Base-by-base conservation (phyloP, 1,284 basidiomycete genomes). In the Sutorius eximius region DNA sequence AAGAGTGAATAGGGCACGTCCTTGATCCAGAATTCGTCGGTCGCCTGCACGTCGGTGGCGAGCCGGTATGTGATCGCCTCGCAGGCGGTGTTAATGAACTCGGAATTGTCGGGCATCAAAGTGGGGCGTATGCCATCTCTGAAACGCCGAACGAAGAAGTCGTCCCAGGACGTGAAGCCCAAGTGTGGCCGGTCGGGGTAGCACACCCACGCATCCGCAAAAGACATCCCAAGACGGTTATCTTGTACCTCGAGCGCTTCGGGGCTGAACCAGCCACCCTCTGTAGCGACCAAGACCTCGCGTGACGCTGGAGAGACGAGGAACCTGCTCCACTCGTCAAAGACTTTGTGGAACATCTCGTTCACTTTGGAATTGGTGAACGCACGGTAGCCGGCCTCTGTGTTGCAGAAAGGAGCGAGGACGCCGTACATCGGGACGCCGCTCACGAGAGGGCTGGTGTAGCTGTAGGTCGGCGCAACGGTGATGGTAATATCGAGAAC, bases 121-220 rank as follows among this genome's bases (percentile, higher is more conserved):
- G 56, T 58, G 1, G 79, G 76, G 41, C 82, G 77, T 32, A 72
- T 60, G 2, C 71, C 73, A 1, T 68, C 65, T 29, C 64, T 63
- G 59, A 81, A 76, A 1, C 60, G 58, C 29, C 81, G 70, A 8
- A 75, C 79, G 68, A 85, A 83, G 68, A 81, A 83, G 52, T 77
- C 76, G 56, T 83, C 82, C 80, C 80, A 85, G 29, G 76, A 78
- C 18, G 59, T 73, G 67, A 83, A 66, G 4, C 60, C 58, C 55
- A 51, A 51, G 36, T 67, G 9, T 2, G 60, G 56, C 4, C 47
- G 33, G 0, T 53, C 48, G 0, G 55, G 56, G 18, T 57, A 10
- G 32, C 62, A 65, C 9, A 57, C 13, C 45, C 52, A 66, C 6
- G 57, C 49, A 11, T 58, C 18, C 2, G 33, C 49, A 37, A 75